A percentile compares a stretch with the other conserved stretches of the same genome.
Conservation (phyloP, 164 flowering plant species). For the Cinnamomum micranthum region DNA sequence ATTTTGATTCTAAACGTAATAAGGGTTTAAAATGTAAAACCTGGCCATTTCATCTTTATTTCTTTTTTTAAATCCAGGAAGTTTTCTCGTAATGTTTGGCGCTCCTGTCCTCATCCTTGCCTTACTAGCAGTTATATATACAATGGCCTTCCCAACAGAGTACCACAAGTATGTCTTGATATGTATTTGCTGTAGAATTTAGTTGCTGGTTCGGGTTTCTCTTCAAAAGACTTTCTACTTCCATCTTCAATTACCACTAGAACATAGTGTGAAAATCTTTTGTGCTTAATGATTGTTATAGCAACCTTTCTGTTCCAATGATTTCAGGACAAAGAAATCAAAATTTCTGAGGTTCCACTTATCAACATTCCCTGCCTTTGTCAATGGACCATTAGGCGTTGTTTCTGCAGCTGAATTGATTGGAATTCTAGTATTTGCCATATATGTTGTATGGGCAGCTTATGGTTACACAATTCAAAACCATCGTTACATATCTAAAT, state of each 20-base stretch:
- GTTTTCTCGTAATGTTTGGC: conserved; percentile 48
- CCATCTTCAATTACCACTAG: not conserved
- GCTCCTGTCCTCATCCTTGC: conserved; percentile 64
- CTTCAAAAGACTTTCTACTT: not conserved
- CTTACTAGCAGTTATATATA: conserved; percentile 40
- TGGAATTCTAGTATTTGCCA: conserved; percentile 52
- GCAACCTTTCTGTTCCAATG: not conserved
- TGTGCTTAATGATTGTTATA: too few relatives aligned
- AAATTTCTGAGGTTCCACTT: conserved; percentile 54
- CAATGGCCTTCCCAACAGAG: conserved; percentile 41
- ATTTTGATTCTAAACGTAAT: not conserved
- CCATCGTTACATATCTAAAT: conserved; percentile 15
- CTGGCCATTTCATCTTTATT: not conserved
- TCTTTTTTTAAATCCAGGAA: conserved; percentile 41
- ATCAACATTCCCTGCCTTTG: conserved; percentile 83
- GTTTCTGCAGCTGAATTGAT: conserved; percentile 87
- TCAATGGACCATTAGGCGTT: conserved; percentile 92
- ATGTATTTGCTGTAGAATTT: not conserved
- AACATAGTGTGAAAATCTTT: not conserved
- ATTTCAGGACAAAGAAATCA: conserved; percentile 34
- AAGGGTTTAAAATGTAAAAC: not conserved
- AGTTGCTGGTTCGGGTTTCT: too few relatives aligned
- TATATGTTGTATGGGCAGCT: conserved; percentile 56
- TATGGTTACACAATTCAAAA: conserved; percentile 33
- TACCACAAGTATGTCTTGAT: conserved; percentile 6